Evolutionary conservation across 768 basidiomycete species (phyloP).

Genomic region (Lentinula detonsa): DNA sequence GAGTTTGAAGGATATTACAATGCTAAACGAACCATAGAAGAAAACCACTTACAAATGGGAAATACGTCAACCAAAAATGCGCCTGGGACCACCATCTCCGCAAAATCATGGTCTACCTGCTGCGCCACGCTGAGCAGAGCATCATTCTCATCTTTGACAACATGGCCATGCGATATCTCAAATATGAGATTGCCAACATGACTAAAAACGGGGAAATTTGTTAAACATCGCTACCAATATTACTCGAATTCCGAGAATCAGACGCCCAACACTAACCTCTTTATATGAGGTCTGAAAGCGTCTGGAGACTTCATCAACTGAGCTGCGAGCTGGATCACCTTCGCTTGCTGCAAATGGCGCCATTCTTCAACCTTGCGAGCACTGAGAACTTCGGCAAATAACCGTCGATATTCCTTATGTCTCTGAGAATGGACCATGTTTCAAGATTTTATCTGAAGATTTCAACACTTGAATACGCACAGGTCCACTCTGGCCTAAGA

Average conservation of each 20-base stretch:
- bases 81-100: constrained; percentile 3
- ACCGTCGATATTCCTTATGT: constrained; percentile 1
- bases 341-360: not conserved
- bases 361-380: not conserved
- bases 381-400: not conserved
- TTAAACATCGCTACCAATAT: not conserved
- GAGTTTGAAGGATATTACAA: not conserved
- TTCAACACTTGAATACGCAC: not conserved
- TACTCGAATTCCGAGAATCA: not conserved
- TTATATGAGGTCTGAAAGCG: not conserved
- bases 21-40: not conserved
- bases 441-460: not conserved
- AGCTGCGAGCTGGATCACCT: not conserved
- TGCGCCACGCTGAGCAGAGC: not conserved
- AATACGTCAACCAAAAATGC: constrained; percentile 1
- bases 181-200: constrained; percentile 1
- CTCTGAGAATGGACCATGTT: not conserved
- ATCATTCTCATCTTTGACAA: constrained; percentile 1
- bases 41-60: not conserved
- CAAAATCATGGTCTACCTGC: not conserved
- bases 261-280: not conserved
- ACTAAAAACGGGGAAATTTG: not conserved
- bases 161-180: constrained; percentile 4
- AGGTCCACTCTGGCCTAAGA: not conserved
- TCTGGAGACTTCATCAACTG: not conserved